Base-by-base conservation (phyloP, 768 basidiomycete genomes). In the Termitomyces sp. region DNA sequence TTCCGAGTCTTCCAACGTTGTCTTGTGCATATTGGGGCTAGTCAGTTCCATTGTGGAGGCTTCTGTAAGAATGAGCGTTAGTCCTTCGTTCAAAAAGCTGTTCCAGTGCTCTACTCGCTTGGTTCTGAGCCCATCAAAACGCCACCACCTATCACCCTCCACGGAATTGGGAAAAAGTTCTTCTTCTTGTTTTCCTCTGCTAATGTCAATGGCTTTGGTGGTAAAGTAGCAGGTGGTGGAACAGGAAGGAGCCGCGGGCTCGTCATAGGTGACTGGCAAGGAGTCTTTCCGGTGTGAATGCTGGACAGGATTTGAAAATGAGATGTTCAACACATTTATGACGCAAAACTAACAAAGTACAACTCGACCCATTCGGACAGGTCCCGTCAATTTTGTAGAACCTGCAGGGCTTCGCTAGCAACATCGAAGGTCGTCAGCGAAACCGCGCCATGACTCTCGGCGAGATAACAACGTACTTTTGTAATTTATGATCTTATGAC, bases 101-200 rank as follows among this genome's bases (percentile, higher is more conserved):
- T 37, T 5, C 10, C 20, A 36, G 31, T 25, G 20, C 8, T 54
- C 51, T 47, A 29, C 60, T 37, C 36, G 66, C 62, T 65, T 45
- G 67, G 46, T 63, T 64, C 83, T 37, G 60, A 57, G 62, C 80
- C 81, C 78, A 91, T 80, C 72, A 83, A 79, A n/a, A 91, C 89
- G 3, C 89, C 89, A 14, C 89, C 89, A 0, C 89, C 88, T 55
- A 91, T 87, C 12, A 91, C 88, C 47, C 89, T 80, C 89, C 89
- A 91, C 4, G 82, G 79, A 50, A 91, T 79, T 32, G 88, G 88
- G 65, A 83, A 86, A 70, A 77, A 87, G 60, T 80, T 80, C 63
- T 74, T 84, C 67, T 76, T 71, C 46, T 67, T 72, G 63, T 69
- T 74, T 37, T 77, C 77, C 47, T 79, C 78, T 38, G 72, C 69